Conservation (phyloP, 495 filamentous ascomycete genomes). For the Hyaloscypha variabilis region DNA sequence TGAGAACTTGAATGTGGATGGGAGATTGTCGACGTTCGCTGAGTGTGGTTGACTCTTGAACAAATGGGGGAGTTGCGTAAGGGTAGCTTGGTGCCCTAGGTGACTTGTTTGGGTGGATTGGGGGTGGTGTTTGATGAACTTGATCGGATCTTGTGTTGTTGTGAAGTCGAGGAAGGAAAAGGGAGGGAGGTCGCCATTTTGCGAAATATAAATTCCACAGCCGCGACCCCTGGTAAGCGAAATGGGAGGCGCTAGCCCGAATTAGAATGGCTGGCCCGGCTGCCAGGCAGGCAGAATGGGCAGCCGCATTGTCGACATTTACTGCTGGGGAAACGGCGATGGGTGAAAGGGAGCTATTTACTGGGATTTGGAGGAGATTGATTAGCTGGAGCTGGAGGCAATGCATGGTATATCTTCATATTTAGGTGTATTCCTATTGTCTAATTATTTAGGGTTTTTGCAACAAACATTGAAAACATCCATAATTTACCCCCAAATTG, state of each 20-base stretch:
- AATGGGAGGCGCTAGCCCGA: background rate
- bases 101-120: conserved; percentile 32
- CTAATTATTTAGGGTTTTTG: no score
- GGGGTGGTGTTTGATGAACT: conserved; percentile 26
- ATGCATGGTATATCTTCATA: no score
- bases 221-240: conserved; percentile 20
- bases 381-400: no score
- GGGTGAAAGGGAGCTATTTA: background rate
- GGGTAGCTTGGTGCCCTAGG: conserved; percentile 95
- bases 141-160: conserved; percentile 34
- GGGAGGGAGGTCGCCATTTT: conserved; percentile 17
- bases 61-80: conserved; percentile 60
- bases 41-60: conserved; percentile 55
- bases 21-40: conserved; percentile 42
- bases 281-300: conserved; percentile 4
- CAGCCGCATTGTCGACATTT: background rate
- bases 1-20: conserved; percentile 32
- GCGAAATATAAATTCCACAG: conserved; percentile 24
- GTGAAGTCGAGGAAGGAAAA: conserved; percentile 30
- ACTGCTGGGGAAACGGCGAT: background rate
- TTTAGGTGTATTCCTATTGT: no score
- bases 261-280: background rate
- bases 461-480: no score
- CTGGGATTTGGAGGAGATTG: background rate
- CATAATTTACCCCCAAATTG: no score